Evolutionary conservation across 225 moss, liverwort and hornwort species (phyloP).

Genomic region (Polytrichum formosum): DNA sequence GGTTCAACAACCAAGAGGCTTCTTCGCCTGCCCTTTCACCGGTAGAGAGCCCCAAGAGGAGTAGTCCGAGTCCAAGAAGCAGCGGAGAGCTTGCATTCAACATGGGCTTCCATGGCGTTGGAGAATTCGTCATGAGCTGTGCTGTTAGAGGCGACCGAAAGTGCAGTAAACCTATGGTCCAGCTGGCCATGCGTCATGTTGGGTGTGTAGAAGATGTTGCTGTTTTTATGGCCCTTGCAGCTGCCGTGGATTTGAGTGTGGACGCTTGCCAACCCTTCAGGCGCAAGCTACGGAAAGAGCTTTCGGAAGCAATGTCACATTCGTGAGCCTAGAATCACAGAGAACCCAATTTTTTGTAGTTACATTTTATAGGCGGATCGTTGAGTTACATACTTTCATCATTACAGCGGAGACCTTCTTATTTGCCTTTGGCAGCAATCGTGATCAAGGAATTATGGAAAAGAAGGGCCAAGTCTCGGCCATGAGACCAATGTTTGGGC

Average conservation of each 20-base stretch:
- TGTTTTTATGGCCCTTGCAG: constrained; percentile 80
- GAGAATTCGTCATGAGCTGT: constrained; percentile 85
- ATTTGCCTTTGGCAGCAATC: constrained; percentile 4
- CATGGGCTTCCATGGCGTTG: constrained; percentile 56
- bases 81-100: constrained; percentile 75
- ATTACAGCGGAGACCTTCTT: constrained; percentile 1
- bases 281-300: constrained; percentile 65
- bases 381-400: constrained; percentile 7
- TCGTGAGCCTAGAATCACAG: constrained; percentile 24
- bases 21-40: constrained; percentile 47
- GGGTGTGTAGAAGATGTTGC: constrained; percentile 81
- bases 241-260: constrained; percentile 82
- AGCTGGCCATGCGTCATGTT: constrained; percentile 82
- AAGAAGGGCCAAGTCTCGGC: constrained; percentile 9
- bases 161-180: constrained; percentile 59
- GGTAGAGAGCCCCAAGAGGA: constrained; percentile 52
- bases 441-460: constrained; percentile 4
- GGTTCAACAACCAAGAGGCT: constrained; percentile 56
- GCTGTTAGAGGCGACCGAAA: constrained; percentile 65
- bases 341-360: constrained; percentile 35
- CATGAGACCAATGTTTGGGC: constrained; percentile 7
- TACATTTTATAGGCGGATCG: constrained; percentile 21
- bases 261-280: constrained; percentile 83
- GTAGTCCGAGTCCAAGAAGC: constrained; percentile 55
- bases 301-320: constrained; percentile 41